phyloP scores from a whole-genome alignment of 129 eudicot species.

The Pulicaria dysenterica region DNA sequence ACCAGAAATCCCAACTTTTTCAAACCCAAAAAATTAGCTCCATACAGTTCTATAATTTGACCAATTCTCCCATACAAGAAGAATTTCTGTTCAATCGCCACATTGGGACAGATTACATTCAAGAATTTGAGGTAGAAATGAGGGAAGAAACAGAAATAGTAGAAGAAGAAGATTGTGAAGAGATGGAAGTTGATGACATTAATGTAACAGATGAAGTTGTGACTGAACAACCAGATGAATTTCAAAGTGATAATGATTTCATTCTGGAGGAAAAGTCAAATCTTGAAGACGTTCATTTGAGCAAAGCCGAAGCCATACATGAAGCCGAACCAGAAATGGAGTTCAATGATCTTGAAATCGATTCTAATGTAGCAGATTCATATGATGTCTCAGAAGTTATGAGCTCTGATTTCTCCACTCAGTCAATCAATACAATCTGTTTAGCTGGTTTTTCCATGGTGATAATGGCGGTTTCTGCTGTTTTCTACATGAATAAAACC shows the following conservation, averaged over 20 bases:
- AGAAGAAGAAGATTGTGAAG: slow-evolving; percentile 33
- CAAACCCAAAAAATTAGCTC: slow-evolving; percentile 21
- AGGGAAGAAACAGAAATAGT: slow-evolving; percentile 8
- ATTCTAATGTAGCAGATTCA: slow-evolving; percentile 13
- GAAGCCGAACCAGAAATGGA: slow-evolving; percentile 21
- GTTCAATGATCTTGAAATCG: slow-evolving; percentile 24
- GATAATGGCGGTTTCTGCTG: slow-evolving; percentile 27
- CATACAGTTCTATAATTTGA: slow-evolving; percentile 34
- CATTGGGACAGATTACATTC: slow-evolving; percentile 29
- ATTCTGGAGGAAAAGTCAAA: slow-evolving; percentile 8
- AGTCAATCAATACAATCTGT: slow-evolving; percentile 23
- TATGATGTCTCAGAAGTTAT: slow-evolving; percentile 21
- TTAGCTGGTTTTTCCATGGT: slow-evolving; percentile 30
- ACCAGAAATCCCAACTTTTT: slow-evolving; percentile 33
- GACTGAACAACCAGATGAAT: slow-evolving; percentile 10
- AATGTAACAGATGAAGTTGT: slow-evolving; percentile 24
- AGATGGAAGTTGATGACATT: slow-evolving; percentile 34
- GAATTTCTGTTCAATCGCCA: slow-evolving; percentile 30
- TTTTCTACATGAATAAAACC: slow-evolving; percentile 27
- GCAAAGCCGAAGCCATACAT: slow-evolving; percentile 5
- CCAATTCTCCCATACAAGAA: slow-evolving; percentile 39
- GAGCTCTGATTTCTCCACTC: not conserved
- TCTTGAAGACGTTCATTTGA: slow-evolving; percentile 29
- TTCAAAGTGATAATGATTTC: slow-evolving; percentile 7
- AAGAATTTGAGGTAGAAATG: slow-evolving; percentile 30